These are phyloP conservation scores for Trypanosoma boissoni DNA, from an alignment of 208 protist species.

Conservation along the genomic window DNA sequence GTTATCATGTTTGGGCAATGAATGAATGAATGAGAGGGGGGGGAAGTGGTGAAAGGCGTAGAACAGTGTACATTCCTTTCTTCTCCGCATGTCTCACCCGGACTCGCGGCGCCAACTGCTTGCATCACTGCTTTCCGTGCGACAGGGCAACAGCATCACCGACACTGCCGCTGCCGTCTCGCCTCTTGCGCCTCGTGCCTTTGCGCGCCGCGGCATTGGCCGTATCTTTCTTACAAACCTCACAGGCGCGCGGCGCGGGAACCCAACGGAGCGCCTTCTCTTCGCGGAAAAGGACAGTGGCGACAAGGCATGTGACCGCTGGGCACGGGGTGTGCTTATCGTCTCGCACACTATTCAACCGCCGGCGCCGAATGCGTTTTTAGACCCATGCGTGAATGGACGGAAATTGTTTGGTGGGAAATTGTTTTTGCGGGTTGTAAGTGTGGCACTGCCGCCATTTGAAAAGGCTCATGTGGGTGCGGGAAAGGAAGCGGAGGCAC, in stretches of 20 bases:
- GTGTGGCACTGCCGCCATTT: constrained; percentile 17
- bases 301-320: constrained; percentile 9
- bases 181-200: background rate
- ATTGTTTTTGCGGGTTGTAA: constrained; percentile 18
- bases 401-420: background rate
- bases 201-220: constrained; percentile 2
- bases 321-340: constrained; percentile 28
- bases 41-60: too few relatives aligned
- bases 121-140: background rate
- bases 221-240: constrained; percentile 25
- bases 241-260: constrained; percentile 17
- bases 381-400: constrained; percentile 14
- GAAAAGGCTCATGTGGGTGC: background rate
- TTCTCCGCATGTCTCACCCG: background rate
- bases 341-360: constrained; percentile 7
- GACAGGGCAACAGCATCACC: constrained; percentile 6
- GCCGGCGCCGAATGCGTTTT: constrained; percentile 13
- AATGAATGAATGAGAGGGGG: too few relatives aligned
- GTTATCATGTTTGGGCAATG: too few relatives aligned
- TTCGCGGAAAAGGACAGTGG: background rate
- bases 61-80: too few relatives aligned
- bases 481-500: background rate
- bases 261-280: constrained; percentile 26
- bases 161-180: constrained; percentile 9
- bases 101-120: background rate